These are phyloP conservation scores for Allium sativum DNA, from an alignment of 106 monocot genomes.

Conservation along the genomic window DNA sequence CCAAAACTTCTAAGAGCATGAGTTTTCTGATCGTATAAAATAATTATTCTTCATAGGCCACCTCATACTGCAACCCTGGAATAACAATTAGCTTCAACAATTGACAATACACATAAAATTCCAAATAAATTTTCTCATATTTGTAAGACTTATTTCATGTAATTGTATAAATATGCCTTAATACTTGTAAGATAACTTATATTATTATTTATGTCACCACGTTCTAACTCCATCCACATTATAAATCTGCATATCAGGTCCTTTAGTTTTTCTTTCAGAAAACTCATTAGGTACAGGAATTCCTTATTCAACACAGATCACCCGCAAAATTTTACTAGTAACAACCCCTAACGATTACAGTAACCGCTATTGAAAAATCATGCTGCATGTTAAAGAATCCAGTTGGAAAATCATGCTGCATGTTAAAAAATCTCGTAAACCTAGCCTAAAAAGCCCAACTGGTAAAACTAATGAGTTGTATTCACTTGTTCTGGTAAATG, in stretches of 20 bases:
- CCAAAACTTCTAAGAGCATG: too few relatives aligned
- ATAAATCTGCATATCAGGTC: constrained; percentile 72
- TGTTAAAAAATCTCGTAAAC: constrained; percentile 53
- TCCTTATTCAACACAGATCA: constrained; percentile 71
- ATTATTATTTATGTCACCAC: too few relatives aligned
- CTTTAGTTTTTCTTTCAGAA: constrained; percentile 40
- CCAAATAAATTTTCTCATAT: too few relatives aligned
- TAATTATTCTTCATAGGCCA: too few relatives aligned
- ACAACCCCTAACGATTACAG: constrained; percentile 79
- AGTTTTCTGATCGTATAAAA: too few relatives aligned
- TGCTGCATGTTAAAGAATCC: constrained; percentile 76
- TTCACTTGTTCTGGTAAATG: constrained; percentile 63
- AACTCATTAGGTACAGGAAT: constrained; percentile 77
- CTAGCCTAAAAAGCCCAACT: constrained; percentile 67
- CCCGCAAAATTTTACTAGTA: constrained; percentile 62
- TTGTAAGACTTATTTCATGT: too few relatives aligned
- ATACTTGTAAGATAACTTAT: too few relatives aligned
- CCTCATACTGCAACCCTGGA: too few relatives aligned
- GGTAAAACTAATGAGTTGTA: constrained; percentile 39
- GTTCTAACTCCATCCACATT: too few relatives aligned
- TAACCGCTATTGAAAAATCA: constrained; percentile 72
- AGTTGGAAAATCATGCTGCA: constrained; percentile 54
- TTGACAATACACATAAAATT: too few relatives aligned
- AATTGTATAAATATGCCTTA: too few relatives aligned
- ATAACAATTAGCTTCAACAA: too few relatives aligned